Percentiles rank a stretch among this genome's conserved stretches.
phyloP scores from a whole-genome alignment of 176 grass and related monocot genomes.

The Oryza punctata region DNA sequence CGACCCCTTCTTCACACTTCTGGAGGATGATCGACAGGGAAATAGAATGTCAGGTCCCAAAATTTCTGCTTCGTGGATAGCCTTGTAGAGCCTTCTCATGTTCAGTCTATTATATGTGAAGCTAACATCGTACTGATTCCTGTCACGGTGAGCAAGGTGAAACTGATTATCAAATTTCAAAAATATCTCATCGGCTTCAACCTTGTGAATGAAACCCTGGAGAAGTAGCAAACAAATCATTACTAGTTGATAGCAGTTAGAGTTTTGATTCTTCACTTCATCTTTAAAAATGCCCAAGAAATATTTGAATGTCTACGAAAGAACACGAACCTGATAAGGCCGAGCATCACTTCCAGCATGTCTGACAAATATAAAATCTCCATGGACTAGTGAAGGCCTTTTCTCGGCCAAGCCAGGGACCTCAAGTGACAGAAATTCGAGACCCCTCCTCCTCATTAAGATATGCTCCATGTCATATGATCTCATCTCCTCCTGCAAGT shows the following conservation, averaged over 20 bases:
- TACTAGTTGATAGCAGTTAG: constrained; percentile 32
- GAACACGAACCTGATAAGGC: constrained; percentile 64
- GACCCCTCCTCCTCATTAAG: constrained; percentile 62
- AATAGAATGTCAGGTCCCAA: constrained; percentile 60
- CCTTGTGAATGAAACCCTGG: constrained; percentile 91
- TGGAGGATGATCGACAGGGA: constrained; percentile 46
- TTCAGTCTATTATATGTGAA: constrained; percentile 91
- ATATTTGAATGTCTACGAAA: constrained; percentile 25
- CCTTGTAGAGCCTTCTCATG: constrained; percentile 84
- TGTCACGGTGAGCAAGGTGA: constrained; percentile 47
- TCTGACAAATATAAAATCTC: constrained; percentile 68
- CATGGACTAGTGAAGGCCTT: constrained; percentile 74
- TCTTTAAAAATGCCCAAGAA: constrained; percentile 23
- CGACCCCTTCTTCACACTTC: constrained; percentile 43
- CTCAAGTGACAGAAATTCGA: constrained; percentile 62
- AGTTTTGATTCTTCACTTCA: constrained; percentile 5
- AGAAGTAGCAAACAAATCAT: constrained; percentile 39
- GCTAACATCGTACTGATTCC: constrained; percentile 61
- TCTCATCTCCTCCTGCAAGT: constrained; percentile 74
- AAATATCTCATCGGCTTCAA: constrained; percentile 91
- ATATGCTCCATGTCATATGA: constrained; percentile 77
- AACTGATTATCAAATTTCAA: constrained; percentile 66
- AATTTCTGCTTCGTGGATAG: constrained; percentile 56
- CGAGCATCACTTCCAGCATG: constrained; percentile 45
- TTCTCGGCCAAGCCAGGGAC: constrained; percentile 88